phyloP scores from a whole-genome alignment of 2,329 filamentous ascomycete genomes.

The Leptographium procerum region DNA sequence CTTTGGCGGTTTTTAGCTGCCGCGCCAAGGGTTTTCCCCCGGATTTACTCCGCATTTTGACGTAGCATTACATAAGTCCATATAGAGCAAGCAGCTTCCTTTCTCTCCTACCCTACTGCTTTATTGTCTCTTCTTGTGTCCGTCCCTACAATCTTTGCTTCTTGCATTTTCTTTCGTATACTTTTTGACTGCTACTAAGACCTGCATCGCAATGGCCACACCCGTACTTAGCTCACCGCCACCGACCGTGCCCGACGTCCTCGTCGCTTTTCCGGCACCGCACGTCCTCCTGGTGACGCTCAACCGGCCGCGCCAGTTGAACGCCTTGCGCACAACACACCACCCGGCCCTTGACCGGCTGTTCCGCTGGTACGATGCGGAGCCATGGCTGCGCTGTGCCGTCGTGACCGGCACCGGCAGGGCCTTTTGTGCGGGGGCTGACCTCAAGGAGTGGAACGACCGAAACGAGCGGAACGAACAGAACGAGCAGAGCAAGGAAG shows the following conservation, averaged over 20 bases:
- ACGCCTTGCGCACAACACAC: constrained; percentile 39
- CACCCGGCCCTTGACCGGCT: constrained; percentile 37
- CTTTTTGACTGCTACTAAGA: no score
- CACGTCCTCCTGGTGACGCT: constrained; percentile 49
- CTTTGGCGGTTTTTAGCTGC: background rate
- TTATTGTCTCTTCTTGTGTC: no score
- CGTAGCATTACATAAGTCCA: background rate
- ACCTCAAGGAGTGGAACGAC: constrained; percentile 53
- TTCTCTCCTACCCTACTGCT: no score
- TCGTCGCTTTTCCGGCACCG: constrained; percentile 37
- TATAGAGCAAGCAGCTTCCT: no score
- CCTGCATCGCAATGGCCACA: background rate
- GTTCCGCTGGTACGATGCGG: constrained; percentile 47
- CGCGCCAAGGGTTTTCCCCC: background rate
- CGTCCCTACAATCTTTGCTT: background rate
- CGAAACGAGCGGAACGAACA: constrained; percentile 13
- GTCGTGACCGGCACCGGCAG: constrained; percentile 52
- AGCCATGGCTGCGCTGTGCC: constrained; percentile 48
- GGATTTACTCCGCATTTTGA: background rate
- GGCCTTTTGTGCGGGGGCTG: constrained; percentile 58
- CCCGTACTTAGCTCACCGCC: constrained; percentile 22
- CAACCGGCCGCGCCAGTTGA: constrained; percentile 46
- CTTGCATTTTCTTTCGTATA: background rate
- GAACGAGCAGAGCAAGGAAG: background rate
- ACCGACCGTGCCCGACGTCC: constrained; percentile 27